Percentiles rank a stretch among this genome's conserved stretches.
These are phyloP conservation scores for Astragalus glycyphyllos DNA, from an alignment of 306 rosid species.

Conservation along the genomic window DNA sequence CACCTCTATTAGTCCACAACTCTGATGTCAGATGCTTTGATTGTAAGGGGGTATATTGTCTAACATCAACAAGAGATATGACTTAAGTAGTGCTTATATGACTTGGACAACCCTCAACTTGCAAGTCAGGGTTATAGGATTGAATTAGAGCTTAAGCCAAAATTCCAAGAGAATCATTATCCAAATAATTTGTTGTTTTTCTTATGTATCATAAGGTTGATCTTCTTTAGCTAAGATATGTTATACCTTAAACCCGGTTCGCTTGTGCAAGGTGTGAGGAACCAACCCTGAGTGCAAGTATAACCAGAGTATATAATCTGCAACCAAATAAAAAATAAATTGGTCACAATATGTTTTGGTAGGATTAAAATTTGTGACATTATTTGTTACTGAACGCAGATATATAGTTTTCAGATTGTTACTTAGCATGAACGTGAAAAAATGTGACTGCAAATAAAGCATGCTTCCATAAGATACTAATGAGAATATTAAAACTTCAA, in stretches of 20 bases:
- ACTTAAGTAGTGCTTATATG: too few species aligned
- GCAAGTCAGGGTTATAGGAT: too few species aligned
- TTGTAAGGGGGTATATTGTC: too few species aligned
- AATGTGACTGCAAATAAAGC: background rate
- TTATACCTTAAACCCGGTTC: conserved; percentile 84
- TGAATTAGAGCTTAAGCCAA: too few species aligned
- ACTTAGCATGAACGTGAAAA: background rate
- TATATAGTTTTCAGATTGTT: background rate
- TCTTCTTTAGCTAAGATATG: conserved; percentile 25
- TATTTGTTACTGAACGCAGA: background rate
- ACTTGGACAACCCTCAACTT: too few species aligned
- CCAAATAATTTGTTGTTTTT: background rate
- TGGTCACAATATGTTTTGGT: background rate
- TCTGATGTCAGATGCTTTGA: too few species aligned
- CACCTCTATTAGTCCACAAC: too few species aligned
- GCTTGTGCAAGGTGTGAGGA: conserved; percentile 87
- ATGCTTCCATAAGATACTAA: background rate
- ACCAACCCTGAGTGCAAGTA: conserved; percentile 96
- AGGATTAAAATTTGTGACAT: background rate
- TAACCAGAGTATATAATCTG: conserved; percentile 87
- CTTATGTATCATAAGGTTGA: conserved; percentile 23
- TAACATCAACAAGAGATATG: too few species aligned
- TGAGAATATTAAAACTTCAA: background rate
- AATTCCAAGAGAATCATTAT: too few species aligned
- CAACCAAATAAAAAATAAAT: conserved; percentile 17